A percentile compares a stretch with the other conserved stretches of the same genome.
Conservation (phyloP, 2,329 filamentous ascomycete species). For the Aspergillus versicolor region DNA sequence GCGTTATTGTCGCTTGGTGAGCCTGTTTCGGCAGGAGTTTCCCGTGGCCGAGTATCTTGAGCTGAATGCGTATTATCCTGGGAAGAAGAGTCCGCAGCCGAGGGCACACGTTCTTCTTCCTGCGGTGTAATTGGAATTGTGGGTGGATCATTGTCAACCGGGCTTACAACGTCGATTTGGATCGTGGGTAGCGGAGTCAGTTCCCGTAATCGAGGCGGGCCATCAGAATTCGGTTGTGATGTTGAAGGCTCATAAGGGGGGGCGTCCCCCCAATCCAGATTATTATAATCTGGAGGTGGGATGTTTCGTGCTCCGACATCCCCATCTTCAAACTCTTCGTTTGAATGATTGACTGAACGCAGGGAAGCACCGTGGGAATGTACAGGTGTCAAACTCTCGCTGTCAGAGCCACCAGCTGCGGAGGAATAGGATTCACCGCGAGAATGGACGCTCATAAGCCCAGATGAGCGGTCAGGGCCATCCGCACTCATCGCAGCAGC, state of each 20-base stretch:
- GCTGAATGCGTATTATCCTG: neutral
- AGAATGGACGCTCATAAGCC: slow-evolving; percentile 29
- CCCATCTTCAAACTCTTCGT: slow-evolving; percentile 29
- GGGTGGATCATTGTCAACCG: slow-evolving; percentile 24
- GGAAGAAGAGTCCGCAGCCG: neutral
- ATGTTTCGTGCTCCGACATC: slow-evolving; percentile 40
- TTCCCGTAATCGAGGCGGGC: slow-evolving; percentile 18
- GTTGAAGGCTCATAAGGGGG: slow-evolving; percentile 39
- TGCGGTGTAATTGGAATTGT: slow-evolving; percentile 22
- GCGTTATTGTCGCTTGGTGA: neutral
- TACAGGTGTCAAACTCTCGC: slow-evolving; percentile 25
- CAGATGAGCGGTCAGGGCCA: slow-evolving; percentile 25
- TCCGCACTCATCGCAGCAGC: slow-evolving; percentile 35
- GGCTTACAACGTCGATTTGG: slow-evolving; percentile 31
- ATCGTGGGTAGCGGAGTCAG: slow-evolving; percentile 31
- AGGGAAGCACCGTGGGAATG: slow-evolving; percentile 28
- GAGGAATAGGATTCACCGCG: slow-evolving; percentile 38
- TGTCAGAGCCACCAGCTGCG: slow-evolving; percentile 30
- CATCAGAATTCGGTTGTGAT: slow-evolving; percentile 14
- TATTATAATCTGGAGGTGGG: slow-evolving; percentile 44
- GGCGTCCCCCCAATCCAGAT: slow-evolving; percentile 44
- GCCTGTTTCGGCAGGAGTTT: neutral
- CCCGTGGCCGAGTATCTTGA: neutral
- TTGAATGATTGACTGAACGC: slow-evolving; percentile 22
- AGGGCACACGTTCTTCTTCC: slow-evolving; percentile 1